phyloP scores from a whole-genome alignment of 768 basidiomycete genomes.

The Rhodotorula sphaerocarpa region DNA sequence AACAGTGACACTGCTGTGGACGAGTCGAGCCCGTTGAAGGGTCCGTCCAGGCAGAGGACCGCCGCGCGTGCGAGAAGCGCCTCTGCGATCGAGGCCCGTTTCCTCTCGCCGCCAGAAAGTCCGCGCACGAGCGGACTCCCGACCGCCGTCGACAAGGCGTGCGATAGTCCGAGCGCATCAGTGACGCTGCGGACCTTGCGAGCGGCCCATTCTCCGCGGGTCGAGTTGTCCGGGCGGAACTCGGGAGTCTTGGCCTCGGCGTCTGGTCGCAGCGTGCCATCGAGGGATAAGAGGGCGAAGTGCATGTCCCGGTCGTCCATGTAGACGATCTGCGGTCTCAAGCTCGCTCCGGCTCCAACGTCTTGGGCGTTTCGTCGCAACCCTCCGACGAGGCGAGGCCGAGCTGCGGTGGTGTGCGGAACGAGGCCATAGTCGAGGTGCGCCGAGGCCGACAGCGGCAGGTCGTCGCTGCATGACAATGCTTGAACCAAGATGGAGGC shows the following conservation, averaged over 20 bases:
- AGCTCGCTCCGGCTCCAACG: slow-evolving; percentile 2
- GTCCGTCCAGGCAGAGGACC: slow-evolving; percentile 50
- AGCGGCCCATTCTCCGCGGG: slow-evolving; percentile 41
- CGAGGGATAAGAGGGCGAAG: slow-evolving; percentile 47
- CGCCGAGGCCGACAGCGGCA: slow-evolving; percentile 14
- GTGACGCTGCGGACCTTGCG: slow-evolving; percentile 43
- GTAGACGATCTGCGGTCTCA: slow-evolving; percentile 45
- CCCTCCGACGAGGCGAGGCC: slow-evolving; percentile 4
- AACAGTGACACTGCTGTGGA: slow-evolving; percentile 79
- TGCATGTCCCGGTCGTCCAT: slow-evolving; percentile 45
- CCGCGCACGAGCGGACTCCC: slow-evolving; percentile 66
- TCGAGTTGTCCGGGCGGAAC: slow-evolving; percentile 39
- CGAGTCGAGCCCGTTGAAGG: slow-evolving; percentile 64
- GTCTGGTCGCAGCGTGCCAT: slow-evolving; percentile 51
- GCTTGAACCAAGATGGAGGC: slow-evolving; percentile 18
- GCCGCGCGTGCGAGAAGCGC: slow-evolving; percentile 43
- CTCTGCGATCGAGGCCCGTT: slow-evolving; percentile 49
- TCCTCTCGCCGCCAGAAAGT: slow-evolving; percentile 49
- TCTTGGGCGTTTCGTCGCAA: slow-evolving; percentile 11
- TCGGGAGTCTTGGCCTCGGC: slow-evolving; percentile 49
- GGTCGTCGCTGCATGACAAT: slow-evolving; percentile 19
- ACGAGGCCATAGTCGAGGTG: slow-evolving; percentile 32
- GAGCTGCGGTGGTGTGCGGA: slow-evolving; percentile 1
- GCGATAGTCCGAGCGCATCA: slow-evolving; percentile 69
- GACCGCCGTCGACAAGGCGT: slow-evolving; percentile 61